Evolutionary conservation across 129 eudicot species (phyloP), one percentile per base, ranked within the genome.

Genomic region (Gnaphalium uliginosum): DNA sequence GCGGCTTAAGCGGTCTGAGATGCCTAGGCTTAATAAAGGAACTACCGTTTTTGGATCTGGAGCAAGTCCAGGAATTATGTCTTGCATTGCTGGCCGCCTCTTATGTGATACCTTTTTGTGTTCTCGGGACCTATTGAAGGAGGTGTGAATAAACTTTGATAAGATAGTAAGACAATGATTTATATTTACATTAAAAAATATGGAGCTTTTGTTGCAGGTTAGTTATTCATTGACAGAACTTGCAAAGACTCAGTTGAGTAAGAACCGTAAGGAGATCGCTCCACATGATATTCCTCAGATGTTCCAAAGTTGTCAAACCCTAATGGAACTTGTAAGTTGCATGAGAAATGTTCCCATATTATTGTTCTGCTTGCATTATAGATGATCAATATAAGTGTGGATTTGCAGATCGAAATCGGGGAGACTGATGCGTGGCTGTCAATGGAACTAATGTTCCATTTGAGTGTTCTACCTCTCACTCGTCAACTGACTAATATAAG

Each of bases 351-450:
- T n/a, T 61, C 26, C 37, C 61, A n/a, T 37, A 67, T 57, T 41
- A 21, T 27, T 41, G 23, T 22, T 68, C 14, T 53, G 61, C 46
- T 25, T 76, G 69, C 73, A 37, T 76, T 46, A 64, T 46, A 23
- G 75, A 70, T 17, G 39, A 18, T 43, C 30, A 26, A 30, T 26
- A 8, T n/a, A 48, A 30, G 2, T 54, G 23, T 62, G 73, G 21
- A 30, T 76, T 72, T 83, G 53, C 94, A 95, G 99, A 87, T 95
- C 78, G 97, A 89, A 82, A 87, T 79, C 50, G 96, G 89, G 68
- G 92, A 91, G 83, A 91, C 97, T 65, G 99, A 95, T 89, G 99
- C 99, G 60, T 91, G 99, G 99, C 72, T 95, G 80, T 91, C 99
- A 17, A 82, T 95, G 96, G 99, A 91, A 83, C 96, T 95, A 69